phyloP scores from a whole-genome alignment of 768 basidiomycete genomes.

The Hygrophorus pudorinus region DNA sequence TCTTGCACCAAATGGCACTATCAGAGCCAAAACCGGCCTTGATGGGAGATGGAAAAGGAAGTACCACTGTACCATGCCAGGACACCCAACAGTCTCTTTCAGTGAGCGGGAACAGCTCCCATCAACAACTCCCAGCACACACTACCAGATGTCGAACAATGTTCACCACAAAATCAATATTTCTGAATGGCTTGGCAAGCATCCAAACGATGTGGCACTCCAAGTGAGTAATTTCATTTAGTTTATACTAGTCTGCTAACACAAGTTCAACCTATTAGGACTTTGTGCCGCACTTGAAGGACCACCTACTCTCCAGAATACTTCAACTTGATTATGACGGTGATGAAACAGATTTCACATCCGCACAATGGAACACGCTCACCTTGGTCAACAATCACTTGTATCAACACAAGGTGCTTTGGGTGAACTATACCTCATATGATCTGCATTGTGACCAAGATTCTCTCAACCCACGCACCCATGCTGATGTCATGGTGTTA shows the following conservation, averaged over 20 bases:
- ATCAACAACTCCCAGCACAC: neutral
- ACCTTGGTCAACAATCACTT: constrained; percentile 15
- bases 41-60: too few species aligned
- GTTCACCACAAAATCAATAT: constrained; percentile 13
- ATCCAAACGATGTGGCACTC: constrained; percentile 6
- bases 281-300: constrained; percentile 18
- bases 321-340: constrained; percentile 9
- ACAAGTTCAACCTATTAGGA: constrained; percentile 11
- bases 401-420: constrained; percentile 22
- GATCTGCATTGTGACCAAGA: constrained; percentile 31
- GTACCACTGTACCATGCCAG: constrained; percentile 10
- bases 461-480: constrained; percentile 21
- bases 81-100: neutral
- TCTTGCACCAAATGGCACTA: constrained; percentile 1
- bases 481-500: too few species aligned
- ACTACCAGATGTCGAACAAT: constrained; percentile 15
- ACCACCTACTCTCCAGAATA: constrained; percentile 20
- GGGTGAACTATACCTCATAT: too few species aligned
- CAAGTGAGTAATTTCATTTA: constrained; percentile 12
- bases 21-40: constrained; percentile 11
- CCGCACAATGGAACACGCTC: constrained; percentile 8
- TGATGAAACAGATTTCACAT: constrained; percentile 11
- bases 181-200: constrained; percentile 9
- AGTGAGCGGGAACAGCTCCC: neutral
- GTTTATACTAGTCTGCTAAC: constrained; percentile 9